Base-by-base conservation (phyloP, 192 early-diverging fungal species). In the Coemansia sp. region DNA sequence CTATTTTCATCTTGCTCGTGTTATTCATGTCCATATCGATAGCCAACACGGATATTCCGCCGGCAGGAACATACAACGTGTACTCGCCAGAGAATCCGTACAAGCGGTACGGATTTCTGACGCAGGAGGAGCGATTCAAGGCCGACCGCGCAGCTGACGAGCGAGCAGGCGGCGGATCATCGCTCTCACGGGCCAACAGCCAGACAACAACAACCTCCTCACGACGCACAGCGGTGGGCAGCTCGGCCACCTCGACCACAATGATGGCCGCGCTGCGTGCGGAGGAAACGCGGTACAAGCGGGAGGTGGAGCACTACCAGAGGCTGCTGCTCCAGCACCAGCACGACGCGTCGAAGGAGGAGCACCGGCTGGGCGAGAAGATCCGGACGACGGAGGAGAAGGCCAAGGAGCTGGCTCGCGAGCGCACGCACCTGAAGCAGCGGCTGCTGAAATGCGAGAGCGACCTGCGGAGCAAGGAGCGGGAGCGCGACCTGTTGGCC, bases 21-120 rank as follows among this genome's bases (percentile, higher is more conserved):
- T 16, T n/a, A 32, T 23, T 11, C 56, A 21, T 4, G 4, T 49
- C 12, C 12, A 6, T 3, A 41, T 5, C 6, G 12, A 26, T 81
- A 81, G 79, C 59, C 40, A 70, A 81, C 61, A 64, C 79, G 2
- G 79, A 81, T 64, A 76, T 76, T 45, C 79, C 79, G 21, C 70
- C 73, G 21, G 74, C 79, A 0, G 79, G 79, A 2, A 53, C 64
- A 8, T 82, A 82, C 50, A 71, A 82, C 39, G 71, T 74, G 15
- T 41, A 67, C 41, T 74, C 79, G 26, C 70, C 74, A 15, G 81
- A 78, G 15, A 64, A 64, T 23, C 59, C 58, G 15, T 74, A 83
- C 65, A 77, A 83, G 32, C 74, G 68, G 52, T 83, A 78, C 67
- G 76, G 76, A 12, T 78, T 77, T 18, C 13, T 83, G 42, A 71